Conservation (phyloP, 768 basidiomycete genomes). For the Kwoniella mangroviensis region DNA sequence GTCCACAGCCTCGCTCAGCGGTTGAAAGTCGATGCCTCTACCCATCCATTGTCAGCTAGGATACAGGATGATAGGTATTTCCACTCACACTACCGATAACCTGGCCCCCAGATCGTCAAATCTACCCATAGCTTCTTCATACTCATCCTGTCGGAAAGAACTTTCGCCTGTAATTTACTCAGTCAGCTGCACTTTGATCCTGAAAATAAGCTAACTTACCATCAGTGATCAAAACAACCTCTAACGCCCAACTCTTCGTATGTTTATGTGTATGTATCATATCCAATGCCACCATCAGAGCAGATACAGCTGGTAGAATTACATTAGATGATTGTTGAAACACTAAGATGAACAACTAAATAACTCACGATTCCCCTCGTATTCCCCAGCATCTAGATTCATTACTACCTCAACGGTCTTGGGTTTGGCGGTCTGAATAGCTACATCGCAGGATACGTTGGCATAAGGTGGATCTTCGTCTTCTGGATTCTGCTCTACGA, state of each 20-base stretch:
- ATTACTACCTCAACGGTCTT: conserved; percentile 53
- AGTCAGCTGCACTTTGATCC: background rate
- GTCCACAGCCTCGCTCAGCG: conserved; percentile 41
- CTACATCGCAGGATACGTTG: conserved; percentile 48
- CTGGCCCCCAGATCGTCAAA: conserved; percentile 67
- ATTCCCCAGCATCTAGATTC: conserved; percentile 48
- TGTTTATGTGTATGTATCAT: conserved; percentile 71
- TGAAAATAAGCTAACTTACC: conserved; percentile 69
- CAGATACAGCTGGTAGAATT: conserved; percentile 70
- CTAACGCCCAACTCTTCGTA: conserved; percentile 82
- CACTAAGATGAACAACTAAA: background rate
- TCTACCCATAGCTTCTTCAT: conserved; percentile 62
- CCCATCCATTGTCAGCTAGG: background rate
- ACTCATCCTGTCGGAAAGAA: conserved; percentile 49
- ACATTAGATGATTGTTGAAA: background rate
- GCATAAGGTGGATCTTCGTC: conserved; percentile 50
- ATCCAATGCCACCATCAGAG: conserved; percentile 81
- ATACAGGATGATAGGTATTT: background rate
- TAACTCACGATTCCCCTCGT: conserved; percentile 55
- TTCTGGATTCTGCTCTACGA: conserved; percentile 40
- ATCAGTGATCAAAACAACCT: conserved; percentile 82
- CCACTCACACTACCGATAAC: conserved; percentile 73
- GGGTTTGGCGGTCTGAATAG: conserved; percentile 53
- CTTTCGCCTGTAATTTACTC: conserved; percentile 41
- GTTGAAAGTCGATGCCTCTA: conserved; percentile 48